Evolutionary conservation across 176 grass and related monocot species (phyloP), one percentile per base, ranked within the genome.

Genomic region (Juncus effusus): DNA sequence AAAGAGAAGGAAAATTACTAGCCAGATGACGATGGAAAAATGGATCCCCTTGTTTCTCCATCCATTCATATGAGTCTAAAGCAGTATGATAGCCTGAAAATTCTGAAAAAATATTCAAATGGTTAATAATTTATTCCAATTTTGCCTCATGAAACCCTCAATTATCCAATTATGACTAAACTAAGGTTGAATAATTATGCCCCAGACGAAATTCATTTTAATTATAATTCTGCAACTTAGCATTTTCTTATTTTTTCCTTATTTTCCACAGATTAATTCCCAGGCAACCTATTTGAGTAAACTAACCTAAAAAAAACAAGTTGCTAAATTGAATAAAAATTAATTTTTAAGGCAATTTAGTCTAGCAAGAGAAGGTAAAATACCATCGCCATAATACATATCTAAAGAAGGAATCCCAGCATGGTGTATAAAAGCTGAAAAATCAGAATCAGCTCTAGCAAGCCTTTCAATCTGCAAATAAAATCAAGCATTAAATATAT

Each of bases 331-430:
- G 54, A 7, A 68, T 68, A 53, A 49, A 13, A 54, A 28, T 28
- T 28, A 28, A 28, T 28, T 1, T 28, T 28, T 0, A 28, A 28
- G 19, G 19, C 19, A 28, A 28, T 28, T 28, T 28, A 28, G 19
- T 28, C 19, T 0, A 54, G 36, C 51, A 63, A 55, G 13, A 63
- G 54, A 15, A 70, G 36, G 40, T n/a, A 6, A 56, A 77, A 51
- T 83, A 96, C 93, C 93, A 83, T 89, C 41, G 54, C 93, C 93
- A 78, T 97, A 97, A 75, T 89, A 97, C 64, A 97, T 83, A 59
- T 97, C 93, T n/a, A 88, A 40, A 55, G 80, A 88, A 49, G 93
- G 85, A 68, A 97, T 80, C 16, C 88, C 93, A 79, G 85, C 93
- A 78, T 88, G 82, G 74, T 97, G 93, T 66, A 97, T 58, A 77